Percentiles rank a stretch among this genome's conserved stretches.
Conservation (phyloP, 495 filamentous ascomycete genomes). For the Aspergillus baeticus region DNA sequence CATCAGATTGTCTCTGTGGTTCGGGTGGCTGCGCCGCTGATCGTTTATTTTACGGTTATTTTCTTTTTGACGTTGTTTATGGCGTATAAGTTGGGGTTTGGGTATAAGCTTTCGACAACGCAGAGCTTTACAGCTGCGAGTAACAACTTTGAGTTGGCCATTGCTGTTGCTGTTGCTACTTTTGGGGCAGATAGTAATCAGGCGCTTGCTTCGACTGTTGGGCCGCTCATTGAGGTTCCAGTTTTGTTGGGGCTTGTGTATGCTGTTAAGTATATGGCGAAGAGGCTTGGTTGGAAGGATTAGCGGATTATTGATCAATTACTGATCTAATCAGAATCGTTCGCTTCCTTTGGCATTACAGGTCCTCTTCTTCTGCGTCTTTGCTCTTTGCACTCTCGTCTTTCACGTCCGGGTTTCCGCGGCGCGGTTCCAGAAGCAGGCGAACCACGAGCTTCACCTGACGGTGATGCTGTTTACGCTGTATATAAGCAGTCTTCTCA, state of each 20-base stretch:
- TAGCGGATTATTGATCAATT: background rate
- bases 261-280: slow-evolving; percentile 60
- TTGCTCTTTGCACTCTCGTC: no score
- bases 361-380: no score
- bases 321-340: background rate
- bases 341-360: no score
- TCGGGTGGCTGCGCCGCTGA: slow-evolving; percentile 73
- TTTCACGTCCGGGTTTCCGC: no score
- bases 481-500: no score
- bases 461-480: no score
- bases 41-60: slow-evolving; percentile 75
- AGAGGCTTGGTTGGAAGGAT: slow-evolving; percentile 14
- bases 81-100: slow-evolving; percentile 60
- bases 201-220: slow-evolving; percentile 83
- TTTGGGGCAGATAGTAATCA: slow-evolving; percentile 80
- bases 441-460: no score
- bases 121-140: slow-evolving; percentile 94
- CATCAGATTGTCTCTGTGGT: slow-evolving; percentile 81
- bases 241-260: slow-evolving; percentile 82
- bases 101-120: slow-evolving; percentile 67
- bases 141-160: slow-evolving; percentile 95
- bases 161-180: slow-evolving; percentile 84
- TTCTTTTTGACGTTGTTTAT: slow-evolving; percentile 67
- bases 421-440: no score
- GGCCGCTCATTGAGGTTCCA: slow-evolving; percentile 88